These are phyloP conservation scores for Alternaria dauci DNA, from an alignment of 2,329 filamentous ascomycete genomes.

Conservation along the genomic window DNA sequence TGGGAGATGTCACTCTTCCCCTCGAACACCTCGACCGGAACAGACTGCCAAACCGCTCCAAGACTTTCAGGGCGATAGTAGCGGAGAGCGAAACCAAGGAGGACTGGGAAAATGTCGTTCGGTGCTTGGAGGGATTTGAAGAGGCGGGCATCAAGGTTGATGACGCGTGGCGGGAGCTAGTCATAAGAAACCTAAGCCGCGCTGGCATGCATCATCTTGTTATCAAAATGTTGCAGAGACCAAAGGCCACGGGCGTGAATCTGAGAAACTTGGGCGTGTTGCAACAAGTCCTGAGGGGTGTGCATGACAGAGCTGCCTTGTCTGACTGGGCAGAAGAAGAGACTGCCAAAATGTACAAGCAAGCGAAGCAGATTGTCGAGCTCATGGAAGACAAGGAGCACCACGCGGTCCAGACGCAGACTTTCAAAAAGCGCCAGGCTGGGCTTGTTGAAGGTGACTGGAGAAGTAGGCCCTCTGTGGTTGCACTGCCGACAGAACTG, in stretches of 20 bases:
- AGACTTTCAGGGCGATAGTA: constrained; percentile 25
- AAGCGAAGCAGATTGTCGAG: constrained; percentile 51
- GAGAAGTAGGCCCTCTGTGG: constrained; percentile 45
- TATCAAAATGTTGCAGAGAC: constrained; percentile 41
- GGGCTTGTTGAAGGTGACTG: constrained; percentile 26
- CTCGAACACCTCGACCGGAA: constrained; percentile 45
- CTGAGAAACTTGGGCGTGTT: constrained; percentile 38
- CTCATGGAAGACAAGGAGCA: constrained; percentile 55
- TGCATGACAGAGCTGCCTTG: constrained; percentile 46
- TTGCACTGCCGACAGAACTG: constrained; percentile 56
- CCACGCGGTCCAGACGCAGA: constrained; percentile 26
- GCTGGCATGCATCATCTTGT: constrained; percentile 40
- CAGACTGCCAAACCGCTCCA: constrained; percentile 23
- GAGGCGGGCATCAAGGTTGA: constrained; percentile 35
- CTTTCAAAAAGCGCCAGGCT: constrained; percentile 9
- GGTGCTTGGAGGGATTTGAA: constrained; percentile 42
- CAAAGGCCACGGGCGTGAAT: constrained; percentile 35
- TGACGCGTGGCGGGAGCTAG: constrained; percentile 22
- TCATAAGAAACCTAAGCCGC: constrained; percentile 30
- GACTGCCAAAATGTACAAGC: constrained; percentile 49
- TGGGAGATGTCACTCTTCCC: constrained; percentile 51
- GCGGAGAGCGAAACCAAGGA: constrained; percentile 29
- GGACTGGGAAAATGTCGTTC: constrained; percentile 49
- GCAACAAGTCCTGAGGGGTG: constrained; percentile 44
- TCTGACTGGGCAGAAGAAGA: constrained; percentile 50